Percentiles rank a stretch among this genome's conserved stretches.
Conservation (phyloP, 2,329 filamentous ascomycete genomes). For the Aureobasidium sp. region DNA sequence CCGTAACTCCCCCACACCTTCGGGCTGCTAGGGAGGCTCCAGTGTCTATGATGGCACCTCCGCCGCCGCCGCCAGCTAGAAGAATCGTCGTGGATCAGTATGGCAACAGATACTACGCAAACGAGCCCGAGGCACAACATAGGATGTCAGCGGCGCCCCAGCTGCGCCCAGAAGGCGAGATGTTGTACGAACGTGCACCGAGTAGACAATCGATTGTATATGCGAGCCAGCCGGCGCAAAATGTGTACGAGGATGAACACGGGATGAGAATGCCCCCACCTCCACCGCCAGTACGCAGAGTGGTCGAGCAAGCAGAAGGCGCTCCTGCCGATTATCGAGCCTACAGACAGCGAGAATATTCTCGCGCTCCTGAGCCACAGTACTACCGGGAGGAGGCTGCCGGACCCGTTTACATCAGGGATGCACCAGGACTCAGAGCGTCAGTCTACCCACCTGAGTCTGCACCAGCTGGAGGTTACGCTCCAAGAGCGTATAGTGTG, state of each 20-base stretch:
- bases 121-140: conserved; percentile 34
- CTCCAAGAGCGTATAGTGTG: conserved; percentile 28
- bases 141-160: conserved; percentile 51
- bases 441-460: conserved; percentile 21
- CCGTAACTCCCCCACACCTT: conserved; percentile 32
- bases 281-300: conserved; percentile 20
- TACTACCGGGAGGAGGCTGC: conserved; percentile 20
- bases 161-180: conserved; percentile 16
- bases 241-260: conserved; percentile 43
- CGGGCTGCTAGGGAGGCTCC: conserved; percentile 27
- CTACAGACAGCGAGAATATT: conserved; percentile 51
- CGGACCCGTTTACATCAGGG: conserved; percentile 2
- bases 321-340: conserved; percentile 46
- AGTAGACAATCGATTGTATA: conserved; percentile 37
- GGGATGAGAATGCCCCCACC: conserved; percentile 23
- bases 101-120: conserved; percentile 66
- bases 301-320: conserved; percentile 40
- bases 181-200: conserved; percentile 53
- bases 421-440: conserved; percentile 18
- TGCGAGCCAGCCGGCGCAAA: conserved; percentile 21
- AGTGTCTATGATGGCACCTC: conserved; percentile 38
- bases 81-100: conserved; percentile 71
- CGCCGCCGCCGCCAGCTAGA: conserved; percentile 45
- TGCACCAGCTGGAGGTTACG: conserved; percentile 13
- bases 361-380: conserved; percentile 36